Percentiles rank a stretch among this genome's conserved stretches.
Evolutionary conservation across 2,329 filamentous ascomycete genomes (phyloP).

Genomic region (Pleomassaria siparia): DNA sequence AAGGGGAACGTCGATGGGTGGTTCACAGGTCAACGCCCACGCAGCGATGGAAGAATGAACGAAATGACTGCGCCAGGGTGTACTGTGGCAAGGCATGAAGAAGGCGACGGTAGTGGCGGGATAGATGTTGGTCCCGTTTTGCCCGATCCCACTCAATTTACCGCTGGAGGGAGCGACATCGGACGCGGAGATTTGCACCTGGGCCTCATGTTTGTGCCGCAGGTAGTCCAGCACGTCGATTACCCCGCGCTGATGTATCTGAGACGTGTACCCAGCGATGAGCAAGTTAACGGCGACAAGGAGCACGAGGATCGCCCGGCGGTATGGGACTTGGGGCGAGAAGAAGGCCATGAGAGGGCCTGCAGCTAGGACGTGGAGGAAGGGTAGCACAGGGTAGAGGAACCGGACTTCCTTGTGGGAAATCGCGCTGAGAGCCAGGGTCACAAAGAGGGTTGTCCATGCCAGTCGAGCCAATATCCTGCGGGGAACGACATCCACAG

Average conservation of each 20-base stretch:
- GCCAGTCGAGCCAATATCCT: conserved; percentile 31
- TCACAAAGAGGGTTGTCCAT: conserved; percentile 57
- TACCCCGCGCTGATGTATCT: conserved; percentile 76
- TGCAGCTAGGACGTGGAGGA: conserved; percentile 80
- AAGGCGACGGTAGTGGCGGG: conserved; percentile 64
- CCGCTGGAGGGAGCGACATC: conserved; percentile 62
- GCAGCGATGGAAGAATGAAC: conserved; percentile 73
- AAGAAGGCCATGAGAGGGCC: conserved; percentile 63
- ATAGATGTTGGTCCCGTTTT: background rate
- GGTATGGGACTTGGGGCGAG: conserved; percentile 30
- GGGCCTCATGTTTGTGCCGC: conserved; percentile 68
- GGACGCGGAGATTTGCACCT: conserved; percentile 18
- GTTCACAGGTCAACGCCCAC: conserved; percentile 88
- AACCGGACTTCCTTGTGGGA: conserved; percentile 98
- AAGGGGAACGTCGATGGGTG: conserved; percentile 70
- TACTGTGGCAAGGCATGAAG: conserved; percentile 93
- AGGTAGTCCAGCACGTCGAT: conserved; percentile 74
- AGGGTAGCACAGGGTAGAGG: conserved; percentile 86
- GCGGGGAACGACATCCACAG: conserved; percentile 9
- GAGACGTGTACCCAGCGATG: conserved; percentile 72
- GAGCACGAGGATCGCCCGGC: conserved; percentile 54
- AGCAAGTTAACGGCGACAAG: conserved; percentile 67
- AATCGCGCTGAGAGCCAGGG: conserved; percentile 71
- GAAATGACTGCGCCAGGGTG: conserved; percentile 89
- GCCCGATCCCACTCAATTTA: background rate